These are phyloP conservation scores for Macrophomina tecta DNA, from an alignment of 2,329 filamentous ascomycete species.

Conservation along the genomic window DNA sequence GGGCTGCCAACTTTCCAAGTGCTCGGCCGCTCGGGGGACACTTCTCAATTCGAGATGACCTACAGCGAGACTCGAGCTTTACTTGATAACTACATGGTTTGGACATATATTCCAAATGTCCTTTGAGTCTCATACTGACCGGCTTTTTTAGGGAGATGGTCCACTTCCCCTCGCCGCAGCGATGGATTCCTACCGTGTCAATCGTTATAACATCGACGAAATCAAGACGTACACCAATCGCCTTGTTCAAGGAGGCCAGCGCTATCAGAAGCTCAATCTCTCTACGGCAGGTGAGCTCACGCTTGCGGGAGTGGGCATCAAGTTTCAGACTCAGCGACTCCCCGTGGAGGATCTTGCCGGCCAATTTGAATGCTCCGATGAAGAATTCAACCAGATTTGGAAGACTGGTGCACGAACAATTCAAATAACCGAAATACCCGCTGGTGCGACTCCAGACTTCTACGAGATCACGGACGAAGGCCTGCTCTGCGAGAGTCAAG, in stretches of 20 bases:
- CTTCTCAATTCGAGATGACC: conserved; percentile 26
- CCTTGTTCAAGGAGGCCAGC: conserved; percentile 46
- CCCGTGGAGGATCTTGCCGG: conserved; percentile 37
- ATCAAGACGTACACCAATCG: conserved; percentile 37
- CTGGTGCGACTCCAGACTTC: conserved; percentile 37
- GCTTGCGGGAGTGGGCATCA: conserved; percentile 39
- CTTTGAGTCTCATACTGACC: not conserved
- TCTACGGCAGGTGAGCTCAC: conserved; percentile 38
- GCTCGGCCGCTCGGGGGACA: conserved; percentile 30
- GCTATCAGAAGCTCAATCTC: conserved; percentile 48
- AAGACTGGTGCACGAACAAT: conserved; percentile 40
- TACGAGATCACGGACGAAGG: conserved; percentile 38
- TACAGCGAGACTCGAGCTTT: conserved; percentile 26
- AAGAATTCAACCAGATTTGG: conserved; percentile 40
- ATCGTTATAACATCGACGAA: conserved; percentile 42
- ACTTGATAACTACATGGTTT: conserved; percentile 25
- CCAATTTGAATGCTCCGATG: conserved; percentile 39
- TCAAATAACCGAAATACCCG: conserved; percentile 41
- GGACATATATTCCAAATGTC: not conserved
- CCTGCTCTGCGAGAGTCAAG: conserved; percentile 37
- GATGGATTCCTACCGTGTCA: conserved; percentile 47
- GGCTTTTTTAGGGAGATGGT: conserved; percentile 36
- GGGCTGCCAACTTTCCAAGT: conserved; percentile 33
- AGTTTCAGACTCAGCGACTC: conserved; percentile 33
- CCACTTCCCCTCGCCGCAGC: conserved; percentile 44